phyloP scores from a whole-genome alignment of 768 basidiomycete species.

The Auricularia auricula-judae region DNA sequence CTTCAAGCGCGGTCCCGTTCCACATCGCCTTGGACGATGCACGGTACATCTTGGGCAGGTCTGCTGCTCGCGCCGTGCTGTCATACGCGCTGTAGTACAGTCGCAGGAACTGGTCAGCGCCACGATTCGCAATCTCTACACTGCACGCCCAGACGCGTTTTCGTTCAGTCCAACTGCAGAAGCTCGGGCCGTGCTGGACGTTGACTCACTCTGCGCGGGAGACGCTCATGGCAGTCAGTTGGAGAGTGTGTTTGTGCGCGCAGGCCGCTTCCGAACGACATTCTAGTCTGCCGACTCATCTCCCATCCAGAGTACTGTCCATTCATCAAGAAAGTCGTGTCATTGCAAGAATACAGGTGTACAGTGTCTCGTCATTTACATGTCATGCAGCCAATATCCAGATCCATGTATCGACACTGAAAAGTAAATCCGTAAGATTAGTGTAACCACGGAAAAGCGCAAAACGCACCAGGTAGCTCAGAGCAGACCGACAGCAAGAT shows the following conservation, averaged over 20 bases:
- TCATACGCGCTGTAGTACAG: conserved; percentile 79
- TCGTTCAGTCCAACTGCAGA: background rate
- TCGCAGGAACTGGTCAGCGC: conserved; percentile 73
- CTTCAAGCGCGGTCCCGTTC: conserved; percentile 77
- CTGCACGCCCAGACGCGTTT: conserved; percentile 25
- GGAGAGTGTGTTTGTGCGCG: too few relatives aligned
- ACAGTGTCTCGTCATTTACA: too few relatives aligned
- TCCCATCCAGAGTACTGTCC: too few relatives aligned
- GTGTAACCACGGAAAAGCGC: background rate
- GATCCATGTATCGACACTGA: too few relatives aligned
- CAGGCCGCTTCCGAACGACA: too few relatives aligned
- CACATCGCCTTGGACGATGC: conserved; percentile 65
- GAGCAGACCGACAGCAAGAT: background rate
- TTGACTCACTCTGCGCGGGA: too few relatives aligned
- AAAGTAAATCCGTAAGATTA: too few relatives aligned
- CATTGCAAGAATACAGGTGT: too few relatives aligned
- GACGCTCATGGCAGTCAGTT: too few relatives aligned
- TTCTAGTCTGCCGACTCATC: too few relatives aligned
- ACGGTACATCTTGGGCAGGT: conserved; percentile 76
- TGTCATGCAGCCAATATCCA: too few relatives aligned
- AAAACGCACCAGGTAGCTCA: background rate
- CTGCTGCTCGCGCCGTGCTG: conserved; percentile 60
- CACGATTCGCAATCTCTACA: conserved; percentile 75
- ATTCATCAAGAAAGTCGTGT: too few relatives aligned
- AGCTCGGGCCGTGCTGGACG: background rate